Base-by-base conservation (phyloP, 257 asterid genomes). In the Oldenlandia corymbosa region DNA sequence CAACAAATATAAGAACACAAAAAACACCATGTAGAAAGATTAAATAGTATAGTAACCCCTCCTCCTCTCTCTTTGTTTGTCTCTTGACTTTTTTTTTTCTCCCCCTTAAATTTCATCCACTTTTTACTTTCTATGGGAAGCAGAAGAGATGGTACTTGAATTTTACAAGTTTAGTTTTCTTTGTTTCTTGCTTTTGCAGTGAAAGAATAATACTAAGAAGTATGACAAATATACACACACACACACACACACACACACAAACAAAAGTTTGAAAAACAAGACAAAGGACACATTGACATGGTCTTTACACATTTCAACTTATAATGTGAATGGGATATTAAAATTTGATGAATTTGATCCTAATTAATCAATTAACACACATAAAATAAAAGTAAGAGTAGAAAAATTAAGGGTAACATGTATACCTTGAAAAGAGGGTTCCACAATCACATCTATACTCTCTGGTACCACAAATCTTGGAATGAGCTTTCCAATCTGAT, bases 401-500 rank as follows among this genome's bases (percentile, higher is more conserved):
- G 3, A 5, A 43, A n/a, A 0, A 41, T 0, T 53, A 9, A 34
- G 39, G 9, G 6, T 34, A 34, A 34, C n/a, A n/a, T n/a, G n/a
- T n/a, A n/a, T 78, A 85, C 95, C 95, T 81, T 64, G 95, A 86
- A 46, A 86, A 86, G 26, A 84, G 83, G 70, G 95, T 86, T 46
- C 95, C 91, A 56, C 95, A 86, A 58, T 84, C 87, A 37, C 95
- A 86, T 75, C 85, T 76, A 62, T 86, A 86, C 62, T 86, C 95
- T 50, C 95, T 78, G 1, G 95, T 84, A 41, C 95, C 95, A 65
- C 95, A 86, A 28, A 84, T 82, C 79, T 86, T 86, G 78, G 88
- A 84, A 65, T 86, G 95, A 27, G 95, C 95, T 51, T 86, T 86
- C 95, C 91, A 86, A 23, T 86, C 95, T 0, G 95, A 86, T 24